Conservation (phyloP, 148 eudicot species). For the Polygonum aviculare region DNA sequence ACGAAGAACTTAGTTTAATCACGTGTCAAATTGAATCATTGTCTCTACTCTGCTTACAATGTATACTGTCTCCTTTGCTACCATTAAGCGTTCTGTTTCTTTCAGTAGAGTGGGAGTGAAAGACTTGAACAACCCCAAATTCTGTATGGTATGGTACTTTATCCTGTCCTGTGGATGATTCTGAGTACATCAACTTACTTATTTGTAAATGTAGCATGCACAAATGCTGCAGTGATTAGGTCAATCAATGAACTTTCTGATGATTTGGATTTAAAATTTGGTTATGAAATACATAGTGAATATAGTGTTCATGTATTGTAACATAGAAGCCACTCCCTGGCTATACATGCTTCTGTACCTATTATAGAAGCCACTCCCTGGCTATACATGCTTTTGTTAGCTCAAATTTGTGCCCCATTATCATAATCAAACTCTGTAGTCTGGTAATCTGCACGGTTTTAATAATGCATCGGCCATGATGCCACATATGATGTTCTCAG, state of each 20-base stretch:
- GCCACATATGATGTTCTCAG: slow-evolving; percentile 19
- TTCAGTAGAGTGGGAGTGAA: neutral
- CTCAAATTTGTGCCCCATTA: slow-evolving; percentile 16
- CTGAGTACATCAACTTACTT: neutral
- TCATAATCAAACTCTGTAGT: slow-evolving; percentile 21
- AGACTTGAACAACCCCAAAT: neutral
- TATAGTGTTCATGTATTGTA: too few species aligned
- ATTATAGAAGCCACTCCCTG: slow-evolving; percentile 2
- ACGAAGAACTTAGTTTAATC: neutral
- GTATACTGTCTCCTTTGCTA: neutral
- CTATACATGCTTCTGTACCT: slow-evolving; percentile 20
- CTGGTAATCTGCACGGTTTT: slow-evolving; percentile 23
- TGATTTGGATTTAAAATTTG: too few species aligned
- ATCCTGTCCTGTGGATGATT: neutral
- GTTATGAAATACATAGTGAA: too few species aligned
- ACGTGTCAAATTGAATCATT: neutral
- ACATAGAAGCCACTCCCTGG: slow-evolving; percentile 6
- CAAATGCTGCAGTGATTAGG: too few species aligned
- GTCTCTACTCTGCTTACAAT: neutral
- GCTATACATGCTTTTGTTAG: slow-evolving; percentile 26
- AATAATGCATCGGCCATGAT: slow-evolving; percentile 26
- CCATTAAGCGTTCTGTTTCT: neutral
- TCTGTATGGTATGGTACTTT: neutral
- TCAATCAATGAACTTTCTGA: too few species aligned
- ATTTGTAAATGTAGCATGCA: neutral